These are phyloP conservation scores for Agarophyton chilense DNA, from an alignment of 23 red algal genomes.

Conservation along the genomic window DNA sequence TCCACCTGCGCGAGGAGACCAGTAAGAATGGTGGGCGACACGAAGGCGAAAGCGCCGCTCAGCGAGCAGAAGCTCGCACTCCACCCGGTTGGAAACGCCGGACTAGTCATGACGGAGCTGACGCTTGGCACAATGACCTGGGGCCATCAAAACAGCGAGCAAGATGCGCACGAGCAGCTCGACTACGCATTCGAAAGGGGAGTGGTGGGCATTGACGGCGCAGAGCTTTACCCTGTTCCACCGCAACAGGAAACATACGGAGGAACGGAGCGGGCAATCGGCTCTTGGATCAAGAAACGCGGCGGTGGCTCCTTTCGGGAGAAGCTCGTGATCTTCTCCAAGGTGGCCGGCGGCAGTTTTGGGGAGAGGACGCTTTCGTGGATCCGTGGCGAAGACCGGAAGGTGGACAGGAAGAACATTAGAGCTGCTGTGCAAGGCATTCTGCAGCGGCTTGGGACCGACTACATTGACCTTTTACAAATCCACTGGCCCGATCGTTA, in stretches of 20 bases:
- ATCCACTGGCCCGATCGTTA: conserved; percentile 98
- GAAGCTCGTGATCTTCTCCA: conserved; percentile 79
- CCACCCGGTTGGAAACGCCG: neutral
- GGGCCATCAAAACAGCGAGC: conserved; percentile 87
- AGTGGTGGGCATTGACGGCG: conserved; percentile 85
- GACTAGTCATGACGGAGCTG: conserved; percentile 32
- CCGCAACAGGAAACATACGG: conserved; percentile 54
- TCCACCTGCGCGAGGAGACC: neutral
- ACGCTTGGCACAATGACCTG: conserved; percentile 94
- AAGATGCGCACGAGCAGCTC: conserved; percentile 79
- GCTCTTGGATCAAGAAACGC: conserved; percentile 75
- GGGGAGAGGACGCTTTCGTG: conserved; percentile 2
- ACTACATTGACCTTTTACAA: conserved; percentile 94
- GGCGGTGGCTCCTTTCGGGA: conserved; percentile 63
- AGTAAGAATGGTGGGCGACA: conserved; percentile 15
- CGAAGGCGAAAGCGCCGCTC: neutral
- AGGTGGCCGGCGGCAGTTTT: conserved; percentile 63
- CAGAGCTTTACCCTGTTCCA: conserved; percentile 95
- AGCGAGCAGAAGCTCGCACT: neutral
- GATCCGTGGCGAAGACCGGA: conserved; percentile 38
- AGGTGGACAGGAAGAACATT: conserved; percentile 56
- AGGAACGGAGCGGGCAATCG: conserved; percentile 79
- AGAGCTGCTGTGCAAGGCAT: conserved; percentile 67
- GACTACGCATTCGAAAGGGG: conserved; percentile 81
- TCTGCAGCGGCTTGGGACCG: conserved; percentile 70